These are phyloP conservation scores for Globisporangium spinosum DNA, from an alignment of 352 stramenopile genomes.

Conservation along the genomic window DNA sequence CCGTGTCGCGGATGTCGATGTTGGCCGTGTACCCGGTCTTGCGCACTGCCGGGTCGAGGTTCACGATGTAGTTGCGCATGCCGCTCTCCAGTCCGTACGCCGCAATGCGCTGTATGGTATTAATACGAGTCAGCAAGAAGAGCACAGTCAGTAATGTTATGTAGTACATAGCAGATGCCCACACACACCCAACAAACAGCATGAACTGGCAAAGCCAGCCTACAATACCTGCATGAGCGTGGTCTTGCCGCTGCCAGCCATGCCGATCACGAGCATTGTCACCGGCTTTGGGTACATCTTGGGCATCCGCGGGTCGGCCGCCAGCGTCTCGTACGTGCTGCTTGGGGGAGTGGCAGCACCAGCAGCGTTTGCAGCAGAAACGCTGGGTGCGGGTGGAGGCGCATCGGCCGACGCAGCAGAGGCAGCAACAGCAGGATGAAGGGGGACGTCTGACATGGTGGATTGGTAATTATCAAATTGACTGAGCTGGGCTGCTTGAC, in stretches of 20 bases:
- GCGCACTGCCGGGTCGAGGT: conserved; percentile 97
- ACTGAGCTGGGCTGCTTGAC: no score
- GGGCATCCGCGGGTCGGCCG: not conserved
- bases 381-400: not conserved
- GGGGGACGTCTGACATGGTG: not conserved
- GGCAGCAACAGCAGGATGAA: not conserved
- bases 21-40: conserved; percentile 95
- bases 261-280: conserved; percentile 91
- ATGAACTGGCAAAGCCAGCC: not conserved
- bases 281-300: conserved; percentile 38
- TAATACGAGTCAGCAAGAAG: not conserved
- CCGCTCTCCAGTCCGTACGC: conserved; percentile 68
- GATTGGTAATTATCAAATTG: not conserved
- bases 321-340: not conserved
- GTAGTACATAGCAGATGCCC: not conserved
- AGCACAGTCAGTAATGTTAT: not conserved
- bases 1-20: conserved; percentile 99
- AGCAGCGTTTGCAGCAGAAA: no score
- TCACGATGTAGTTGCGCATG: conserved; percentile 93
- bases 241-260: conserved; percentile 96
- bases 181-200: not conserved
- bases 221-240: conserved; percentile 87
- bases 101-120: conserved; percentile 39
- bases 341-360: not conserved
- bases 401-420: not conserved